Evolutionary conservation across 2,329 filamentous ascomycete species (phyloP).

Genomic region (Fusarium multiceps): DNA sequence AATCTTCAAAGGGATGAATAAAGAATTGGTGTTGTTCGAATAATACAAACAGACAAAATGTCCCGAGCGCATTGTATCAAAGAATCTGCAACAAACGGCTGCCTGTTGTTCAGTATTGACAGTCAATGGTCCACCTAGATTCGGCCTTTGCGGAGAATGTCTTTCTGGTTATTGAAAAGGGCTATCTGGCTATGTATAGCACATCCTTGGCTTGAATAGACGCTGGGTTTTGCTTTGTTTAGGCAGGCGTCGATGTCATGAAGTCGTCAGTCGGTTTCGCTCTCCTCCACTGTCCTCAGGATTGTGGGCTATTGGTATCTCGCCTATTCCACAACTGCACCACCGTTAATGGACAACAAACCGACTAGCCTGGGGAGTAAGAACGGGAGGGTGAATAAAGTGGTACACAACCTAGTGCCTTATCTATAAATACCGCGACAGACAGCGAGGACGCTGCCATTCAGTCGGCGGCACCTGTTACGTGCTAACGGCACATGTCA

Average conservation of each 20-base stretch:
- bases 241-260: background rate
- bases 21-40: background rate
- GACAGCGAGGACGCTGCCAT: no score
- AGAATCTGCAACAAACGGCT: background rate
- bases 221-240: background rate
- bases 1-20: background rate
- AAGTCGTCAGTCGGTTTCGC: background rate
- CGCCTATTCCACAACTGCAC: no score
- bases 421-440: no score
- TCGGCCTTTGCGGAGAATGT: background rate
- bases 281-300: background rate
- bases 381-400: no score
- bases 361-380: no score
- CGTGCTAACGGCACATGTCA: no score
- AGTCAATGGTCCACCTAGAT: background rate
- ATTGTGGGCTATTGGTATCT: background rate
- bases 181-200: background rate
- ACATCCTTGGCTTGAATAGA: background rate
- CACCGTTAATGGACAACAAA: no score
- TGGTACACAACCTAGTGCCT: no score
- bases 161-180: background rate
- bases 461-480: no score
- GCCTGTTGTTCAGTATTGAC: background rate
- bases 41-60: background rate
- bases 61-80: background rate